Evolutionary conservation across 305 asterid genomes (phyloP).

Genomic region (Solanum hybrid): DNA sequence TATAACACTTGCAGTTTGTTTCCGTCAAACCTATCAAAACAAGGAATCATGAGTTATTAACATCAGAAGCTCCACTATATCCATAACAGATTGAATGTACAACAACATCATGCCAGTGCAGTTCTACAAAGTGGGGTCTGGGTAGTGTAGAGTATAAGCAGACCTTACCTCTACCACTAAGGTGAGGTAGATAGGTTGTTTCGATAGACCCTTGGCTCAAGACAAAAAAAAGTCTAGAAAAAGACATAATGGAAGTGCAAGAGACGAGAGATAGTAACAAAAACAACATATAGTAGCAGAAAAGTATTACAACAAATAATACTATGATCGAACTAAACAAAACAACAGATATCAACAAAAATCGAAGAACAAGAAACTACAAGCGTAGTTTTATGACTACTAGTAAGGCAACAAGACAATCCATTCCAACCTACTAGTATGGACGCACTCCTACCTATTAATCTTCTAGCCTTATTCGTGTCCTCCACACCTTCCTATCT

Average conservation of each 20-base stretch:
- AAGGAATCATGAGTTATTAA: not conserved
- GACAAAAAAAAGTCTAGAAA: not conserved
- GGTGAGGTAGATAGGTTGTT: not conserved
- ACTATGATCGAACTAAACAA: not conserved
- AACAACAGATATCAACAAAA: not conserved
- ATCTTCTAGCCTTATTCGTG: not conserved
- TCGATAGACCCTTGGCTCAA: not conserved
- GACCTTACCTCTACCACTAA: not conserved
- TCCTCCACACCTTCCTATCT: not conserved
- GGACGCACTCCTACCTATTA: not conserved
- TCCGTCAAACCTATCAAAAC: not conserved
- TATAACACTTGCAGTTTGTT: not conserved
- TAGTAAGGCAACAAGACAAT: not conserved
- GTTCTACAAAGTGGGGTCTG: not conserved
- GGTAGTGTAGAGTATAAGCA: not conserved
- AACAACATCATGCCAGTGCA: not conserved
- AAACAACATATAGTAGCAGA: not conserved
- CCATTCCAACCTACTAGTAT: not conserved
- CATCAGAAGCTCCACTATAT: not conserved
- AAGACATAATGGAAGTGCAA: not conserved
- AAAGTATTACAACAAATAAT: not conserved
- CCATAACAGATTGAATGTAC: not conserved
- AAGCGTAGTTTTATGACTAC: not conserved
- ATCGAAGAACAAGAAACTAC: not conserved
- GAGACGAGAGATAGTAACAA: not conserved